These are phyloP conservation scores for Pleurotus djamor DNA, from an alignment of 768 basidiomycete genomes.

Conservation along the genomic window DNA sequence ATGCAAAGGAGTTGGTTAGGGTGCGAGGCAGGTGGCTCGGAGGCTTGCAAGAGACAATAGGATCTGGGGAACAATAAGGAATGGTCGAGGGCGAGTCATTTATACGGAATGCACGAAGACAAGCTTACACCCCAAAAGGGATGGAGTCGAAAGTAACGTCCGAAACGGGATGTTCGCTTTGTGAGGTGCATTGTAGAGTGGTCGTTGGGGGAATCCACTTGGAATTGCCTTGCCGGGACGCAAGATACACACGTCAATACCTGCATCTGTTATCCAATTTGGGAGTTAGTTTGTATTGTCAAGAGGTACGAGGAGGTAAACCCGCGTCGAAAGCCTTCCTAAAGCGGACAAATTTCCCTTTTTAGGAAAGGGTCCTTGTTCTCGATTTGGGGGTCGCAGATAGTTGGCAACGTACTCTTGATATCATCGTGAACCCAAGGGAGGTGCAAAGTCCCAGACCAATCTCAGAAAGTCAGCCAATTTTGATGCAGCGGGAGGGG, in stretches of 20 bases:
- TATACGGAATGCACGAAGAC: background rate
- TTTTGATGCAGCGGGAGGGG: too few species aligned
- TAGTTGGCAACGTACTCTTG: background rate
- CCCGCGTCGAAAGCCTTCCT: background rate
- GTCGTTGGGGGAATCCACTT: background rate
- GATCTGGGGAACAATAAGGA: background rate
- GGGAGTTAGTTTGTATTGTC: conserved; percentile 1
- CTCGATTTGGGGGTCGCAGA: background rate
- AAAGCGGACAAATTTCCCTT: background rate
- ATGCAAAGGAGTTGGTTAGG: background rate
- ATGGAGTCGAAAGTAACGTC: background rate
- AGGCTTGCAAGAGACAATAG: background rate
- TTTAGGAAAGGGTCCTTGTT: background rate
- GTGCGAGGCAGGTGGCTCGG: conserved; percentile 1
- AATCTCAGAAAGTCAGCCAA: too few species aligned
- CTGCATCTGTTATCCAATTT: background rate
- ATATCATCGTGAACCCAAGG: background rate
- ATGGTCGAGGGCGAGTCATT: background rate
- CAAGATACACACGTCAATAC: background rate
- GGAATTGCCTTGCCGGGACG: background rate
- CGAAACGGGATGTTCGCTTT: background rate
- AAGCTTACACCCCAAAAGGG: background rate
- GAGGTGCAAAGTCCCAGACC: background rate
- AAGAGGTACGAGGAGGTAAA: conserved; percentile 1
- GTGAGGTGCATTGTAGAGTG: background rate